Conservation (phyloP, 306 rosid genomes). For the Cyamopsis tetragonoloba region DNA sequence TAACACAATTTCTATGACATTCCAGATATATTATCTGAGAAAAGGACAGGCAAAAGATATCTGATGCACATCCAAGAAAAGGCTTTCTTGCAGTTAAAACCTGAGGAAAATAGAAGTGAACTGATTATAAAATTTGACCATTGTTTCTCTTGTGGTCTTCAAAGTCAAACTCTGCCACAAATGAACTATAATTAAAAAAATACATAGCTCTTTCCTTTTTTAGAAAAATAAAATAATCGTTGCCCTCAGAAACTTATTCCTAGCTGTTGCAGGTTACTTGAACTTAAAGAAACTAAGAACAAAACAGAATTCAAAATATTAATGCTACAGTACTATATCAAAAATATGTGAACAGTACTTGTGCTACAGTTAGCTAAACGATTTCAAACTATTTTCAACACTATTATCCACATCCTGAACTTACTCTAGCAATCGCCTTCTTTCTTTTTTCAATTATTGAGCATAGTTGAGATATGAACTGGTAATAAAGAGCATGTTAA, state of each 20-base stretch:
- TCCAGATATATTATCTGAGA: neutral
- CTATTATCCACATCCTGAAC: too few species aligned
- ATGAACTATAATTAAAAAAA: neutral
- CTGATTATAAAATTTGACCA: neutral
- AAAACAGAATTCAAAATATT: neutral
- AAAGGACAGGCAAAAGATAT: neutral
- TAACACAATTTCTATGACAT: neutral
- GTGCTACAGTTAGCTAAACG: constrained; percentile 2
- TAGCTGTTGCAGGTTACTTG: neutral
- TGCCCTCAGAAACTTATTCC: neutral
- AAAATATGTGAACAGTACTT: neutral
- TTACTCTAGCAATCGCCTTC: neutral
- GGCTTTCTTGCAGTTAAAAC: neutral
- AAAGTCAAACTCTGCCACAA: neutral
- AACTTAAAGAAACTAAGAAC: neutral
- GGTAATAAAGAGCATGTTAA: neutral
- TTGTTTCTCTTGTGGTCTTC: neutral
- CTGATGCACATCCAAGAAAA: neutral
- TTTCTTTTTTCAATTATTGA: neutral
- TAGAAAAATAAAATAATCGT: neutral
- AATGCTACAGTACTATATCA: neutral
- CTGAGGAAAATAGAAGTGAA: neutral
- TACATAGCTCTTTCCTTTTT: neutral
- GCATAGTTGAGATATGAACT: neutral
- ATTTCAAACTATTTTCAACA: too few species aligned